Base-by-base conservation (phyloP, 139 green algal genomes). In the Chara braunii region DNA sequence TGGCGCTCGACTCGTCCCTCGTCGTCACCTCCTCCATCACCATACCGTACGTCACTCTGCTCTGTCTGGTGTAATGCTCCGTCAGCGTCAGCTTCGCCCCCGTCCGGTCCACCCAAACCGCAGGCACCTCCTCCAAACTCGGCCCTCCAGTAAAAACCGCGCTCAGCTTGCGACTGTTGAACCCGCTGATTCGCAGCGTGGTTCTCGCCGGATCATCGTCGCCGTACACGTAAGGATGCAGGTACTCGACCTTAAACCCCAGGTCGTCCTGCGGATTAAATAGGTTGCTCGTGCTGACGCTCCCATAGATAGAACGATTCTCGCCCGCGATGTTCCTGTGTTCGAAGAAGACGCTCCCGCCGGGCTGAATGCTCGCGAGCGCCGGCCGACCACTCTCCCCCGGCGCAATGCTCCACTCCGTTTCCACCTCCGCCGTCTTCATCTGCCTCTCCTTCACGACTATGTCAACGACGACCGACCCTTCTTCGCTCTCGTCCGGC, bases 91-190 rank as follows among this genome's bases (percentile, higher is more conserved):
- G 78, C 77, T 96, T 97, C 48, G 74, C 68, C 29, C 92, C 92
- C 22, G 81, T 74, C 43, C 93, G 81, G 78, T 97, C 89, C 4
- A 99, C 85, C 79, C 88, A 95, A 48, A 99, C 83, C 2, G 83
- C 66, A 0, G 91, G 89, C 43, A 96, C 89, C n/a, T 97, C 88
- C 2, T 89, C 78, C 6, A 80, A 69, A 35, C 67, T 53, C 68
- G 81, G 72, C 65, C 86, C 84, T 11, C 78, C 75, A 0, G 83
- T 89, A 75, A 97, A 97, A 18, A 94, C 83, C 8, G 84, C 80
- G 1, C 81, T 91, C n/a, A 89, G 72, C 83, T 95, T 95, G 75
- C 88, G 83, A 5, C 43, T 58, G 50, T 83, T 83, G 70, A 85
- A 85, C 29, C 85, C 67, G 18, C 63, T 67, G 1, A 75, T 72